A percentile compares a stretch with the other conserved stretches of the same genome.
These are phyloP conservation scores for Dichomitus squalens DNA, from an alignment of 1,284 basidiomycete genomes.

Conservation along the genomic window DNA sequence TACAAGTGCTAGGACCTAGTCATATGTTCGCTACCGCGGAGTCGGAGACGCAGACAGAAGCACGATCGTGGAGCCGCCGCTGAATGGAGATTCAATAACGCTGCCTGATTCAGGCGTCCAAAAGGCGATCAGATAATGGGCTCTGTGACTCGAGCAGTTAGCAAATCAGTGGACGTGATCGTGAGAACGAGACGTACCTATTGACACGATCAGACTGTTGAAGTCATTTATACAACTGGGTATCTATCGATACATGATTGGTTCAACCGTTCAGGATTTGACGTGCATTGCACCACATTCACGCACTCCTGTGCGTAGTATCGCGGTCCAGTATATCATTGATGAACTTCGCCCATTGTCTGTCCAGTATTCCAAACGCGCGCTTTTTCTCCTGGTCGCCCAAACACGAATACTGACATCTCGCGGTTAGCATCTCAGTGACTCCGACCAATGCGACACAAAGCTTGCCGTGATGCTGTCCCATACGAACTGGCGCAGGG, in stretches of 20 bases:
- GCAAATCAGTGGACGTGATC: background rate
- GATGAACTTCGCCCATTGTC: conserved; percentile 55
- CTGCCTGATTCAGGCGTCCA: no score
- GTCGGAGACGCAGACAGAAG: no score
- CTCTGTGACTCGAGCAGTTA: background rate
- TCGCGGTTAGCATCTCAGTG: no score
- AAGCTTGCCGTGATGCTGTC: conserved; percentile 61
- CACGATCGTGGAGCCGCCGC: no score
- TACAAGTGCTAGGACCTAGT: background rate
- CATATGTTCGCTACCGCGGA: no score
- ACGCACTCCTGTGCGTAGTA: no score
- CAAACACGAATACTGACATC: conserved; percentile 55
- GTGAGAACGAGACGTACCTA: background rate
- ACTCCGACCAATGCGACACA: background rate
- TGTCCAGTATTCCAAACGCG: conserved; percentile 51
- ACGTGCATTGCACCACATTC: no score
- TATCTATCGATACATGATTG: no score
- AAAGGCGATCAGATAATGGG: background rate
- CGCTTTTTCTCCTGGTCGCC: conserved; percentile 46
- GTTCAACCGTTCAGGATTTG: no score
- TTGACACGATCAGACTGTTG: no score
- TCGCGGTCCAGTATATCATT: conserved; percentile 25
- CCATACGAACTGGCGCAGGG: conserved; percentile 59
- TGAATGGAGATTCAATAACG: no score
- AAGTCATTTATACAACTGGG: no score